phyloP scores from a whole-genome alignment of 371 early-diverging fungal genomes.

The Phascolomyces articulosus region DNA sequence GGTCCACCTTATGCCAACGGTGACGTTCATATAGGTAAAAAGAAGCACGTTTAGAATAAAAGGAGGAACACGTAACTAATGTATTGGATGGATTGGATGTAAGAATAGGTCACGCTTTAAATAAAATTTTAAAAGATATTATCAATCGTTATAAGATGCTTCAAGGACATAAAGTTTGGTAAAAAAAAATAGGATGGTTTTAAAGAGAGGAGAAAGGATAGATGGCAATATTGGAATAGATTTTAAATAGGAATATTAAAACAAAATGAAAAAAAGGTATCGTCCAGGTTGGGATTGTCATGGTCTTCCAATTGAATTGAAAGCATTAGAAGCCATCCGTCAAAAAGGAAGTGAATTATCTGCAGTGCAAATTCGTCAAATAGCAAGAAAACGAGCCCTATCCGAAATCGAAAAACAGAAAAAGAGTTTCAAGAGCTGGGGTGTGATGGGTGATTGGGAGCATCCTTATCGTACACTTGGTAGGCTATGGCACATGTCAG shows the following conservation, averaged over 20 bases:
- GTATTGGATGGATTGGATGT: too few species aligned
- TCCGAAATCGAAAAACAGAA: constrained; percentile 72
- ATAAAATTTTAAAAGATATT: constrained; percentile 95
- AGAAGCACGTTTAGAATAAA: neutral
- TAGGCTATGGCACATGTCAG: constrained; percentile 10
- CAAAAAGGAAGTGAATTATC: constrained; percentile 43
- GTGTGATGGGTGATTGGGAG: constrained; percentile 87
- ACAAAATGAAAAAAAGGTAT: constrained; percentile 47
- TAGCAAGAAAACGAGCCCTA: constrained; percentile 73
- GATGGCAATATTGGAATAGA: neutral
- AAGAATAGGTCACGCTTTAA: constrained; percentile 83
- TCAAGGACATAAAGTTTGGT: constrained; percentile 83
- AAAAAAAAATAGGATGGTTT: constrained; percentile 18
- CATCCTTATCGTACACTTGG: constrained; percentile 79
- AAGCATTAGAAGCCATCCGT: constrained; percentile 75
- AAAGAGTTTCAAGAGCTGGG: constrained; percentile 71
- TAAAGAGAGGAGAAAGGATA: neutral
- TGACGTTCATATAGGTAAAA: constrained; percentile 79
- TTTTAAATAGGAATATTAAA: neutral
- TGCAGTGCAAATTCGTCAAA: constrained; percentile 68
- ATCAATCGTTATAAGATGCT: constrained; percentile 87
- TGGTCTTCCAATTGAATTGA: constrained; percentile 96
- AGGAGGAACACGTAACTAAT: too few species aligned
- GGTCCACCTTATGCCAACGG: constrained; percentile 99
- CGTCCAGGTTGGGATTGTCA: constrained; percentile 98